Conservation (phyloP, 2,329 filamentous ascomycete genomes). For the Fusarium poae region DNA sequence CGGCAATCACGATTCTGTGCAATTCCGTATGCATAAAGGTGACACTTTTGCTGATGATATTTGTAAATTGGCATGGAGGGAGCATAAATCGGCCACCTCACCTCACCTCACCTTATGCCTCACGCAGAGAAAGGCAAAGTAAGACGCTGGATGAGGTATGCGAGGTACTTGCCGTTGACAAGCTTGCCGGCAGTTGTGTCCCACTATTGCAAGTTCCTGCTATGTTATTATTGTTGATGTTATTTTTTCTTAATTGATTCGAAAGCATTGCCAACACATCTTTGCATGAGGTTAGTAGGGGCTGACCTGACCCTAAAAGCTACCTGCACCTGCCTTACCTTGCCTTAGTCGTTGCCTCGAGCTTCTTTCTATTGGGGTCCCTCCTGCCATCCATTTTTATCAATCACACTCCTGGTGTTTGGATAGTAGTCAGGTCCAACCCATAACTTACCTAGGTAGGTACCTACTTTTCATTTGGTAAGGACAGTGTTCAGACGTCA, state of each 20-base stretch:
- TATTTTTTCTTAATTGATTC: slow-evolving; percentile 61
- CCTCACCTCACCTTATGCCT: not conserved
- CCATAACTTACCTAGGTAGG: not conserved
- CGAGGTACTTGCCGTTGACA: slow-evolving; percentile 42
- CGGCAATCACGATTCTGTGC: slow-evolving; percentile 5
- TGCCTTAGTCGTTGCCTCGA: slow-evolving; percentile 45
- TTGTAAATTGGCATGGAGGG: slow-evolving; percentile 18
- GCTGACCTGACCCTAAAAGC: slow-evolving; percentile 37
- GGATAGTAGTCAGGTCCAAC: slow-evolving; percentile 2
- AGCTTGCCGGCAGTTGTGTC: slow-evolving; percentile 34
- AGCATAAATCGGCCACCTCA: slow-evolving; percentile 23
- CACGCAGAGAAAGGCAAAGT: slow-evolving; percentile 7
- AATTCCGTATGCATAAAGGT: slow-evolving; percentile 8
- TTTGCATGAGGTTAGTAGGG: slow-evolving; percentile 72
- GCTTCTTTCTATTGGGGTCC: slow-evolving; percentile 41
- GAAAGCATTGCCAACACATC: slow-evolving; percentile 80
- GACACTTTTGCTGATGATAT: slow-evolving; percentile 9
- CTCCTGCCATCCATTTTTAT: slow-evolving; percentile 34
- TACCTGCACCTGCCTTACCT: slow-evolving; percentile 40
- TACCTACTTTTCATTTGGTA: slow-evolving; percentile 11
- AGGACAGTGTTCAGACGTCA: slow-evolving; percentile 30
- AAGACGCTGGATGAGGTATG: slow-evolving; percentile 24
- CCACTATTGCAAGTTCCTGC: slow-evolving; percentile 41
- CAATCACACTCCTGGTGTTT: slow-evolving; percentile 24
- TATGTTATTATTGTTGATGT: slow-evolving; percentile 50